These are phyloP conservation scores for Flaveria sonorensis DNA, from an alignment of 129 eudicot genomes.

Conservation along the genomic window DNA sequence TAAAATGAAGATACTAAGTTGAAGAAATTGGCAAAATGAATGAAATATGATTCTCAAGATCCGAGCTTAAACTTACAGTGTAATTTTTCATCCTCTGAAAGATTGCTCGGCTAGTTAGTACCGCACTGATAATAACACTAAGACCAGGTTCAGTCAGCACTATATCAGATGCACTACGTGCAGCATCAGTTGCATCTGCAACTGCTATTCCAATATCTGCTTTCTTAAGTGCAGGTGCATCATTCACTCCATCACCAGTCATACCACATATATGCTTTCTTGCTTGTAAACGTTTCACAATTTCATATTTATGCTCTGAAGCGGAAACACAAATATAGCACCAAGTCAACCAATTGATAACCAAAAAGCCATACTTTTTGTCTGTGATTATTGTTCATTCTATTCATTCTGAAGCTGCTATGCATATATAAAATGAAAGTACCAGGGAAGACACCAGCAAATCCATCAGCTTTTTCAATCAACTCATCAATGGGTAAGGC, in stretches of 20 bases:
- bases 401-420: neutral
- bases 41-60: constrained; percentile 22
- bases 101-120: constrained; percentile 76
- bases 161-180: constrained; percentile 85
- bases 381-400: neutral
- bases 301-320: constrained; percentile 81
- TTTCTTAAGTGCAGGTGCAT: constrained; percentile 87
- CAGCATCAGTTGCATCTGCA: constrained; percentile 95
- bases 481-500: constrained; percentile 69
- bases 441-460: constrained; percentile 98
- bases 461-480: constrained; percentile 86
- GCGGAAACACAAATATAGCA: constrained; percentile 5
- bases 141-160: constrained; percentile 88
- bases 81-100: constrained; percentile 93
- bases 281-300: constrained; percentile 82
- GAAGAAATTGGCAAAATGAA: neutral
- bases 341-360: constrained; percentile 15
- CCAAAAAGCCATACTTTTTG: neutral
- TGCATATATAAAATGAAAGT: constrained; percentile 24
- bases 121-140: constrained; percentile 79
- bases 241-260: constrained; percentile 92
- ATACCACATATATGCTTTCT: constrained; percentile 81
- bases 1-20: neutral
- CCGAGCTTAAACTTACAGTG: constrained; percentile 50
- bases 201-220: constrained; percentile 94